Percentiles rank a stretch among this genome's conserved stretches.
Conservation (phyloP, 768 basidiomycete species). For the Russula earlei region DNA sequence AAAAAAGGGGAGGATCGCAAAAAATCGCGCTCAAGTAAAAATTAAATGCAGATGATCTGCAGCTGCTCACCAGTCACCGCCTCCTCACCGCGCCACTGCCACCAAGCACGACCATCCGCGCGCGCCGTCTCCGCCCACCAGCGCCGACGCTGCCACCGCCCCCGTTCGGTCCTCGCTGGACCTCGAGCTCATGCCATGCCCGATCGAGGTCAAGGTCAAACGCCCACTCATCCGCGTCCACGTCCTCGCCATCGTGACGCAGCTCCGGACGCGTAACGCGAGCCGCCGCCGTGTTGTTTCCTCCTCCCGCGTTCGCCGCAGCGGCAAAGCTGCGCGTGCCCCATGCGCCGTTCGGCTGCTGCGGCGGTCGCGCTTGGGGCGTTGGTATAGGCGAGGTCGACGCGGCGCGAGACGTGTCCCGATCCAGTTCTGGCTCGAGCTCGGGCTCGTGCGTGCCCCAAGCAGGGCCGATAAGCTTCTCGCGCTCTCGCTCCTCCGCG, state of each 20-base stretch:
- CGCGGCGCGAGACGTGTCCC: background rate
- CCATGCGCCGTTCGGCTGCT: slow-evolving; percentile 48
- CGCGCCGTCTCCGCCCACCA: slow-evolving; percentile 47
- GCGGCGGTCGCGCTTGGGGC: background rate
- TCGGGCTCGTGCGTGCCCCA: slow-evolving; percentile 8
- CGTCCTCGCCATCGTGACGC: slow-evolving; percentile 18
- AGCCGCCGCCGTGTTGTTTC: slow-evolving; percentile 19
- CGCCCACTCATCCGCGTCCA: slow-evolving; percentile 57
- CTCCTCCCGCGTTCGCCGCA: slow-evolving; percentile 46
- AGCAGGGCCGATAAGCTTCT: slow-evolving; percentile 17
- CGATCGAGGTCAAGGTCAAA: slow-evolving; percentile 38
- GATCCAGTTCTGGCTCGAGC: background rate
- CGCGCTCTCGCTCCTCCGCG: slow-evolving; percentile 58
- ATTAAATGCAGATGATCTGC: background rate
- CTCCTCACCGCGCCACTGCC: slow-evolving; percentile 54
- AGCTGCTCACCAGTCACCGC: background rate
- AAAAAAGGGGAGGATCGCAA: background rate
- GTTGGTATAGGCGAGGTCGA: background rate
- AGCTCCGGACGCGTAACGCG: slow-evolving; percentile 22
- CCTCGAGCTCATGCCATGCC: slow-evolving; percentile 74
- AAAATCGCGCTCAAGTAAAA: background rate
- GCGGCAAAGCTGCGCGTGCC: slow-evolving; percentile 76
- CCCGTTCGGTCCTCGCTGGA: slow-evolving; percentile 29
- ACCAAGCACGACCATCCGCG: slow-evolving; percentile 63
- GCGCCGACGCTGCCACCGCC: slow-evolving; percentile 18